Conservation (phyloP, 2,329 filamentous ascomycete genomes). For the Nothomitra cinnamomea region DNA sequence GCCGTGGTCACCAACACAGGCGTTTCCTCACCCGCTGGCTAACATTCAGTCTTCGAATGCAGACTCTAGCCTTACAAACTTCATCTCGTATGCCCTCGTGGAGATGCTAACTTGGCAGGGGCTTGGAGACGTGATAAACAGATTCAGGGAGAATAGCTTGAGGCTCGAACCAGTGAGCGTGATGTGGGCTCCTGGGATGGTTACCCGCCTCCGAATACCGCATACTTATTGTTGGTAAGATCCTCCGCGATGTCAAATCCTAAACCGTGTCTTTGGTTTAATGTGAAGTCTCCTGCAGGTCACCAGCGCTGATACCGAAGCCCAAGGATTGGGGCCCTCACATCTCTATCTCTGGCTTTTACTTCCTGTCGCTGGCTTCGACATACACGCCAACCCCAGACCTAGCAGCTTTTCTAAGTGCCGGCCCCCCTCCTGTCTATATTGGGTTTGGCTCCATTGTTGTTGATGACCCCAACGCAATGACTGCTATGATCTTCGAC, state of each 20-base stretch:
- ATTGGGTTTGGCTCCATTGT: constrained; percentile 76
- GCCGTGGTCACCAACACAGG: constrained; percentile 76
- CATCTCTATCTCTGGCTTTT: constrained; percentile 62
- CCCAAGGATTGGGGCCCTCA: constrained; percentile 58
- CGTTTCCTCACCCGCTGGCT: constrained; percentile 73
- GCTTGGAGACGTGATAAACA: constrained; percentile 77
- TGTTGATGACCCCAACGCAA: constrained; percentile 53
- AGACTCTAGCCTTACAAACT: constrained; percentile 63
- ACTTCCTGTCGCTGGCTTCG: constrained; percentile 51
- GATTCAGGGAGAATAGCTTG: constrained; percentile 58
- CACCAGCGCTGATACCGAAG: constrained; percentile 60
- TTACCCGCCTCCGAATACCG: constrained; percentile 59
- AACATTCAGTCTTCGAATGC: constrained; percentile 64
- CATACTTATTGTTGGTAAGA: constrained; percentile 75
- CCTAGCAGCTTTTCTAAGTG: constrained; percentile 46
- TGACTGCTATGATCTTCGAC: constrained; percentile 57
- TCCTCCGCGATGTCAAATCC: background rate
- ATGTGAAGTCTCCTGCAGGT: constrained; percentile 22
- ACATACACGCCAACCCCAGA: constrained; percentile 49
- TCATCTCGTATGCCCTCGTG: constrained; percentile 66
- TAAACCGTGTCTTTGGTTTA: constrained; percentile 4
- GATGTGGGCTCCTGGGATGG: constrained; percentile 67
- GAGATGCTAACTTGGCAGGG: constrained; percentile 93
- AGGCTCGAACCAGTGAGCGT: constrained; percentile 62
- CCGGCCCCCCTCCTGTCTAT: constrained; percentile 58